Conservation (phyloP, 345 rosid species). For the Brassica juncea region DNA sequence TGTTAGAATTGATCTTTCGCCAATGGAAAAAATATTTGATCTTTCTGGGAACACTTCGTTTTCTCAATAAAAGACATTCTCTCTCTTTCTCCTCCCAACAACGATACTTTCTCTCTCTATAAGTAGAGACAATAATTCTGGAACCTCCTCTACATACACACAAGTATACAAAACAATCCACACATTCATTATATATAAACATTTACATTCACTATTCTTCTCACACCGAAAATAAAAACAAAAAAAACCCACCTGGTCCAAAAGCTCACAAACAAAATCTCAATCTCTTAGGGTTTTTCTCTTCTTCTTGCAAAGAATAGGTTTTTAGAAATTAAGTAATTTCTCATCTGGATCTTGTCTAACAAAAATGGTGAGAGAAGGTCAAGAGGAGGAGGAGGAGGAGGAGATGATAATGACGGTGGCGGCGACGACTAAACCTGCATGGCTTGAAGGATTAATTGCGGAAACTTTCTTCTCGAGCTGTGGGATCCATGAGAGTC, state of each 20-base stretch:
- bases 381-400: slow-evolving; percentile 24
- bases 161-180: not conserved
- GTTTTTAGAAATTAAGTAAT: not conserved
- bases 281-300: slow-evolving; percentile 21
- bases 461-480: slow-evolving; percentile 72
- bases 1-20: not conserved
- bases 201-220: slow-evolving; percentile 27
- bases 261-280: not conserved
- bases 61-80: slow-evolving; percentile 30
- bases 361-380: slow-evolving; percentile 36
- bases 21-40: slow-evolving; percentile 25
- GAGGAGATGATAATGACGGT: slow-evolving; percentile 35
- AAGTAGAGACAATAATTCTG: slow-evolving; percentile 52
- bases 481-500: slow-evolving; percentile 67
- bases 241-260: not conserved
- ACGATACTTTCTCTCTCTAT: slow-evolving; percentile 34
- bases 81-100: slow-evolving; percentile 10
- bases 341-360: slow-evolving; percentile 4
- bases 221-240: not conserved
- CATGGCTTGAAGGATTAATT: slow-evolving; percentile 84
- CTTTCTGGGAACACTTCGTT: slow-evolving; percentile 32
- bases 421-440: slow-evolving; percentile 56
- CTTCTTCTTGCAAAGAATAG: slow-evolving; percentile 9
- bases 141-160: slow-evolving; percentile 30
- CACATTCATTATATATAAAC: not conserved